Conservation (phyloP, 805 yeast genomes). For the Wickerhamomyces silvicola region DNA sequence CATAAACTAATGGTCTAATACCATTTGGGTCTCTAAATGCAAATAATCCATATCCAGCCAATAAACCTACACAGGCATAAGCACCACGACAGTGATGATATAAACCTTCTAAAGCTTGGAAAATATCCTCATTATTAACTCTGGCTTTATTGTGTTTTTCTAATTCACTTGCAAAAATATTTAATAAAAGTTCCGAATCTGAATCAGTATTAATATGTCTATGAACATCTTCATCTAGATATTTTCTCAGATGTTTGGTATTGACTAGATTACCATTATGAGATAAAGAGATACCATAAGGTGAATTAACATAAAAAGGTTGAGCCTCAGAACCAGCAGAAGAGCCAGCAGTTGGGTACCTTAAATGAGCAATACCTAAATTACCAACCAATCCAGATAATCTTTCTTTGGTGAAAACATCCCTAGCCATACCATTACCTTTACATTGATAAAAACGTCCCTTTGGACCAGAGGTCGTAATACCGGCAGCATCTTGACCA, state of each 20-base stretch:
- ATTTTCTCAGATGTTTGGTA: slow-evolving; percentile 65
- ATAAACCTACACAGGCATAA: slow-evolving; percentile 91
- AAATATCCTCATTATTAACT: slow-evolving; percentile 85
- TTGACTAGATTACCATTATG: slow-evolving; percentile 96
- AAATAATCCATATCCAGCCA: slow-evolving; percentile 92
- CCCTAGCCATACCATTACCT: slow-evolving; percentile 98
- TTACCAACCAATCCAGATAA: slow-evolving; percentile 78
- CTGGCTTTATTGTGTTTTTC: slow-evolving; percentile 89
- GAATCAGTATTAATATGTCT: slow-evolving; percentile 97
- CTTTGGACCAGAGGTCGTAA: slow-evolving; percentile 88
- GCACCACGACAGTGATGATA: slow-evolving; percentile 85
- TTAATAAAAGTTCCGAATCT: slow-evolving; percentile 85
- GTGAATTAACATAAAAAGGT: slow-evolving; percentile 96
- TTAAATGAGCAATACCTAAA: slow-evolving; percentile 91
- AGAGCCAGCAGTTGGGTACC: slow-evolving; percentile 98
- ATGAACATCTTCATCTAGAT: slow-evolving; percentile 89
- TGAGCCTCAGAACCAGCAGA: slow-evolving; percentile 96
- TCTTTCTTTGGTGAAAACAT: slow-evolving; percentile 84
- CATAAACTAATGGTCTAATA: slow-evolving; percentile 83
- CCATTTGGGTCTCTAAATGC: slow-evolving; percentile 98
- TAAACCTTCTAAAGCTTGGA: slow-evolving; percentile 79
- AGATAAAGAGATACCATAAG: slow-evolving; percentile 84
- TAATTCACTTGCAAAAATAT: slow-evolving; percentile 86
- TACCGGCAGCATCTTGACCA: slow-evolving; percentile 99
- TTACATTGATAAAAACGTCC: slow-evolving; percentile 96